Base-by-base conservation (phyloP, 108 stramenopile genomes). In the Cyclotella choctawhatcheeana region DNA sequence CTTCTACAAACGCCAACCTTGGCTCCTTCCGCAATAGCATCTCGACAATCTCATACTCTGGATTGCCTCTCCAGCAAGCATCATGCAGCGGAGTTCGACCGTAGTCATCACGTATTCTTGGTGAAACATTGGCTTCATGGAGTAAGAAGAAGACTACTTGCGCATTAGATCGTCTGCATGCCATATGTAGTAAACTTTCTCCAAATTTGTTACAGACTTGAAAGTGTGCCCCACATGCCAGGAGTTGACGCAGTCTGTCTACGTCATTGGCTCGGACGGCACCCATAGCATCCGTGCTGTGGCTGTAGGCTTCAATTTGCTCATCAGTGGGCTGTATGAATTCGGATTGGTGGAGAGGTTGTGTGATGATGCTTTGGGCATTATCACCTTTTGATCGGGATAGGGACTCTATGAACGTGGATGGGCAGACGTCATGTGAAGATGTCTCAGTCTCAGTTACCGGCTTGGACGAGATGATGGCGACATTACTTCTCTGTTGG, bases 71-170 rank as follows among this genome's bases (percentile, higher is more conserved):
- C 96, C 96, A 96, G 53, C 90, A 94, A 8, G 91, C 90, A 72
- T 96, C 96, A 67, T 96, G 96, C 25, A 96, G 68, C 21, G 92
- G 90, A 21, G 89, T 96, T 7, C 93, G 76, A 18, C 96, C 96
- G 56, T 82, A 90, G 67, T 96, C 96, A 79, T 96, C 96, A 29
- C 81, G 47, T 32, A 90, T 82, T 2, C 85, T 70, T 13, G 88
- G 81, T 22, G 59, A 66, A 16, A 90, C 76, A 10, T 72, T 54
- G 8, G 76, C 67, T 35, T 86, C 83, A 10, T 83, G 40, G 27
- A 95, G 53, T 7, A 95, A 79, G 76, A 84, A 93, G 16, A 78
- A 60, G 17, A 85, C 88, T 25, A 89, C 82, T 17, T 77, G 56
- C 3, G 66, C 68, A 54, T 81, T 87, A 12, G 89, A 87, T 10